Percentiles rank a stretch among this genome's conserved stretches.
phyloP scores from a whole-genome alignment of 1,284 basidiomycete genomes.

The Puccinia sorghi region DNA sequence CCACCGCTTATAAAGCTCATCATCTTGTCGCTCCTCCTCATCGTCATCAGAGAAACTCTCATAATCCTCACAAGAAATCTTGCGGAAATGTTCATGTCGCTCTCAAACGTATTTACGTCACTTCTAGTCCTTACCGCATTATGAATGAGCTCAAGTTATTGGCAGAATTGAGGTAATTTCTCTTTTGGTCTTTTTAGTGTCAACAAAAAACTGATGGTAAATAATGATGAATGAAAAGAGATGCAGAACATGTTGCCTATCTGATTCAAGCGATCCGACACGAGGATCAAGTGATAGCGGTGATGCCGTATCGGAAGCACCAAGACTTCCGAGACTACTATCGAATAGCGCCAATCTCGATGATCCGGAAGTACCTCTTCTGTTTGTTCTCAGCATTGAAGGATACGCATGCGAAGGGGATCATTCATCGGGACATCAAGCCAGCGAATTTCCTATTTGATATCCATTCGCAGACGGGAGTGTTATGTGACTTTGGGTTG shows the following conservation, averaged over 20 bases:
- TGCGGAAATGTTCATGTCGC: conserved; percentile 70
- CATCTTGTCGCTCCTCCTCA: neutral
- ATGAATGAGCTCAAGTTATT: conserved; percentile 93
- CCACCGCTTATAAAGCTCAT: conserved; percentile 60
- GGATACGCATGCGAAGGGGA: conserved; percentile 81
- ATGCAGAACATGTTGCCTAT: conserved; percentile 81
- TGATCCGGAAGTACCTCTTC: conserved; percentile 84
- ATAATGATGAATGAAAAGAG: conserved; percentile 61
- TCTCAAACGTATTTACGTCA: conserved; percentile 95
- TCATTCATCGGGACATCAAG: conserved; percentile 97
- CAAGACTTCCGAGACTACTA: conserved; percentile 91
- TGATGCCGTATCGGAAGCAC: conserved; percentile 91
- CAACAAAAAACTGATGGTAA: neutral
- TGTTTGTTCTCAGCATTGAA: conserved; percentile 87
- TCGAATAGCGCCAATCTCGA: conserved; percentile 64
- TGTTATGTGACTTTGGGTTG: conserved; percentile 91
- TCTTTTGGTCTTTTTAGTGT: neutral
- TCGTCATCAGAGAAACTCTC: neutral
- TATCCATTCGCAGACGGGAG: conserved; percentile 76
- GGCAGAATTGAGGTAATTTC: conserved; percentile 65
- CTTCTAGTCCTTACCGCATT: conserved; percentile 87
- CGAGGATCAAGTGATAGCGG: conserved; percentile 86
- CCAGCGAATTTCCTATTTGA: conserved; percentile 98
- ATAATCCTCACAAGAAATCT: conserved; percentile 56
- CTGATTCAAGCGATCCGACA: conserved; percentile 91